Conservation (phyloP, 805 yeast species). For the Myxozyma neotropica region DNA sequence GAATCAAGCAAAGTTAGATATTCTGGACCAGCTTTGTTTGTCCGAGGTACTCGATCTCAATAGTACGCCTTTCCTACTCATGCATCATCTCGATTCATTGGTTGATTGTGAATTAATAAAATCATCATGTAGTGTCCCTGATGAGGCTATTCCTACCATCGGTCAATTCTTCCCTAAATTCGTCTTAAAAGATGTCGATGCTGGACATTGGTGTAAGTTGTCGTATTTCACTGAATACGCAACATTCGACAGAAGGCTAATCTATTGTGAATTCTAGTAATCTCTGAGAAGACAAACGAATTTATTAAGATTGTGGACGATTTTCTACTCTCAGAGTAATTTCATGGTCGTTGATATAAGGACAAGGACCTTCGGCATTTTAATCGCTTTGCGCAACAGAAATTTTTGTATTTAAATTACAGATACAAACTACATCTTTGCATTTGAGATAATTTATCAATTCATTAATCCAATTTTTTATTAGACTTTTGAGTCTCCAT, state of each 20-base stretch:
- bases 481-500: constrained; percentile 22
- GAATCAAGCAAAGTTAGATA: constrained; percentile 57
- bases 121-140: constrained; percentile 55
- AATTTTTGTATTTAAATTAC: neutral
- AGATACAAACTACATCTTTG: neutral
- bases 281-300: constrained; percentile 80
- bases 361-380: neutral
- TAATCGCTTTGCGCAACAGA: too few species aligned
- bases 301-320: constrained; percentile 65
- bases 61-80: constrained; percentile 45
- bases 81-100: neutral
- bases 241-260: too few species aligned
- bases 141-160: constrained; percentile 72
- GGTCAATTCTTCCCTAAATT: constrained; percentile 80
- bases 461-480: constrained; percentile 17
- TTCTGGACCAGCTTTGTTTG: constrained; percentile 73
- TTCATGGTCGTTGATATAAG: neutral
- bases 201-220: constrained; percentile 77
- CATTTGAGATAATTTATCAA: too few species aligned
- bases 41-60: constrained; percentile 73
- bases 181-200: constrained; percentile 69
- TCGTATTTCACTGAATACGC: constrained; percentile 31
- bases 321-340: constrained; percentile 48
- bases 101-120: neutral
- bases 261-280: too few species aligned